Conservation (phyloP, 2,329 filamentous ascomycete genomes). For the Myriosclerotinia scirpicola region DNA sequence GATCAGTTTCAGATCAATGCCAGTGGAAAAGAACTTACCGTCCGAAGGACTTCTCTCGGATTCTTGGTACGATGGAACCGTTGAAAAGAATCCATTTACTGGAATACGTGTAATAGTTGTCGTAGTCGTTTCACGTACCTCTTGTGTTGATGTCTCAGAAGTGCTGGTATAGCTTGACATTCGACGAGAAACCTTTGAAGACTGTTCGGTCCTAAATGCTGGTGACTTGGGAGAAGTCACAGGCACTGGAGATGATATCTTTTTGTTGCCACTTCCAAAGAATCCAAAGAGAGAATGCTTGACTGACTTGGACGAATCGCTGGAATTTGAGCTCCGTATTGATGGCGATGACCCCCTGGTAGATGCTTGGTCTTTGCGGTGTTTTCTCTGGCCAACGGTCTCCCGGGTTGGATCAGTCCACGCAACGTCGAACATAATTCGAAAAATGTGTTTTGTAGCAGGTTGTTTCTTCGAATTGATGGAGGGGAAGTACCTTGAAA, state of each 20-base stretch:
- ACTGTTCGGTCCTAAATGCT: slow-evolving; percentile 19
- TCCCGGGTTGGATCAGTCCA: slow-evolving; percentile 39
- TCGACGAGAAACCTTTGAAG: slow-evolving; percentile 25
- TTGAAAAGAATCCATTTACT: slow-evolving; percentile 23
- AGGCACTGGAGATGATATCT: background rate
- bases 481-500: slow-evolving; percentile 19
- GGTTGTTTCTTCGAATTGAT: slow-evolving; percentile 17
- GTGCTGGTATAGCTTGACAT: slow-evolving; percentile 30
- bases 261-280: slow-evolving; percentile 41
- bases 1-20: slow-evolving; percentile 26
- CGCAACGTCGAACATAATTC: slow-evolving; percentile 40
- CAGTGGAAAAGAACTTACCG: slow-evolving; percentile 25
- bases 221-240: slow-evolving; percentile 20
- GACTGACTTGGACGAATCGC: slow-evolving; percentile 25
- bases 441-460: slow-evolving; percentile 24
- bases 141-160: slow-evolving; percentile 26
- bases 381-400: slow-evolving; percentile 39
- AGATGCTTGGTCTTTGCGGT: slow-evolving; percentile 34
- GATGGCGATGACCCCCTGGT: slow-evolving; percentile 19
- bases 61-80: slow-evolving; percentile 23
- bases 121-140: slow-evolving; percentile 22
- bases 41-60: slow-evolving; percentile 31
- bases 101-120: slow-evolving; percentile 25
- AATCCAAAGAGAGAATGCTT: slow-evolving; percentile 33
- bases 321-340: slow-evolving; percentile 30